phyloP scores from a whole-genome alignment of 75 land plant genomes.

The Pseudotsuga menziesii region DNA sequence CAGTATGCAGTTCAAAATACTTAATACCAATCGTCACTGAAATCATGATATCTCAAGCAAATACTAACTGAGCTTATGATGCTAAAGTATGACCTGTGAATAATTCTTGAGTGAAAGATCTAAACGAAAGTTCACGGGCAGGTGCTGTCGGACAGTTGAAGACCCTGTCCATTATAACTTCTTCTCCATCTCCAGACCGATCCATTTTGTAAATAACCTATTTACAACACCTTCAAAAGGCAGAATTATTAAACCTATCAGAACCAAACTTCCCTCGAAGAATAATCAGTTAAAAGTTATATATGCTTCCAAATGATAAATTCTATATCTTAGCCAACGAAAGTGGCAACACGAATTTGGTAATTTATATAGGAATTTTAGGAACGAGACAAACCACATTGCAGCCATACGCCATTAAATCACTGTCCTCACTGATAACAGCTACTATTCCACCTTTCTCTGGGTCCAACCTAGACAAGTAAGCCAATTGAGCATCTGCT shows the following conservation, averaged over 20 bases:
- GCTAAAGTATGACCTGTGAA: constrained; percentile 47
- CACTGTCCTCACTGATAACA: constrained; percentile 91
- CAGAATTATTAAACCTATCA: background rate
- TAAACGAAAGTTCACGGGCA: constrained; percentile 32
- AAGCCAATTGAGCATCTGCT: constrained; percentile 91
- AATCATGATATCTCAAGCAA: no score
- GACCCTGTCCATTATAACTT: constrained; percentile 41
- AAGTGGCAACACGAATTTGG: background rate
- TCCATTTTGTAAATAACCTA: constrained; percentile 89
- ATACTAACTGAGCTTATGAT: background rate
- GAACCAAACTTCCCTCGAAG: background rate
- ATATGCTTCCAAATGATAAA: background rate
- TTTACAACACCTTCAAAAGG: constrained; percentile 9
- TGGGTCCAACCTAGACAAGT: constrained; percentile 42
- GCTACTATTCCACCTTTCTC: constrained; percentile 68
- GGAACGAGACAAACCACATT: constrained; percentile 18
- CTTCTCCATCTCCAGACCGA: constrained; percentile 81
- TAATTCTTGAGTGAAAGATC: constrained; percentile 38
- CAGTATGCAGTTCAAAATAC: no score
- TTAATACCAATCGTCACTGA: background rate
- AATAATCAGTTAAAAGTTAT: background rate
- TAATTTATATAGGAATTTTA: background rate
- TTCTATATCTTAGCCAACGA: background rate
- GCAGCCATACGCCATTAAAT: constrained; percentile 83
- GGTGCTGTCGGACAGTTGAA: constrained; percentile 16